A percentile compares a stretch with the other conserved stretches of the same genome.
Evolutionary conservation across 768 basidiomycete genomes (phyloP).

Genomic region (Sistotremastrum suecicum): DNA sequence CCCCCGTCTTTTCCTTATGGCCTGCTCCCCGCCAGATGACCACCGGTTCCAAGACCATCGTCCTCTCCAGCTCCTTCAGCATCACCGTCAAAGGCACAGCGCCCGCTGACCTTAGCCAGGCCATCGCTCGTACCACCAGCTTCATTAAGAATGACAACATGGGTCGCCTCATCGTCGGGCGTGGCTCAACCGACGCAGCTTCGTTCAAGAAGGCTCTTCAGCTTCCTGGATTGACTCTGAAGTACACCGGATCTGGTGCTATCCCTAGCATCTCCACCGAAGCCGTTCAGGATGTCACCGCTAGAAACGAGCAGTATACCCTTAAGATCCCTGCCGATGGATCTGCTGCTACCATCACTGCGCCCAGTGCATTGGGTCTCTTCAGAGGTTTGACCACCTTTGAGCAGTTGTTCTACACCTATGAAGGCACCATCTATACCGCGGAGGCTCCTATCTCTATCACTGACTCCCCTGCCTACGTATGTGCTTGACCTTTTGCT

Average conservation of each 20-base stretch:
- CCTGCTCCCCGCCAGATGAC: conserved; percentile 23
- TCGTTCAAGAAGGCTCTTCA: conserved; percentile 25
- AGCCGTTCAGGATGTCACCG: conserved; percentile 33
- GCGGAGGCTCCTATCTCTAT: conserved; percentile 44
- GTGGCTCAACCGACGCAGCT: conserved; percentile 33
- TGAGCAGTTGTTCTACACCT: conserved; percentile 50
- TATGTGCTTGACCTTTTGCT: conserved; percentile 17
- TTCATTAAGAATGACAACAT: conserved; percentile 40
- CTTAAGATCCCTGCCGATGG: conserved; percentile 42
- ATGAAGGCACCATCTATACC: conserved; percentile 32
- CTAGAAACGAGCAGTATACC: conserved; percentile 45
- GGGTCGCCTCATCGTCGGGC: conserved; percentile 42
- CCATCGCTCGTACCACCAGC: conserved; percentile 32
- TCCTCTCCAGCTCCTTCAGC: conserved; percentile 36
- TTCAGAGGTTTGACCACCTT: conserved; percentile 70
- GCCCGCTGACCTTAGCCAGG: conserved; percentile 45
- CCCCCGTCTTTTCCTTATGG: conserved; percentile 31
- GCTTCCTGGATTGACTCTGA: conserved; percentile 30
- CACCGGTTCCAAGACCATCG: conserved; percentile 26
- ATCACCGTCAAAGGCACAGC: conserved; percentile 31
- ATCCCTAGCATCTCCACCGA: conserved; percentile 34
- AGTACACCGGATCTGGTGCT: conserved; percentile 18
- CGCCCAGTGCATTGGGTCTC: conserved; percentile 53
- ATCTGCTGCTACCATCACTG: conserved; percentile 35
- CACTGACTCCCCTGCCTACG: conserved; percentile 49